These are phyloP conservation scores for Penicillium digitatum DNA, from an alignment of 2,329 filamentous ascomycete genomes.

Conservation along the genomic window DNA sequence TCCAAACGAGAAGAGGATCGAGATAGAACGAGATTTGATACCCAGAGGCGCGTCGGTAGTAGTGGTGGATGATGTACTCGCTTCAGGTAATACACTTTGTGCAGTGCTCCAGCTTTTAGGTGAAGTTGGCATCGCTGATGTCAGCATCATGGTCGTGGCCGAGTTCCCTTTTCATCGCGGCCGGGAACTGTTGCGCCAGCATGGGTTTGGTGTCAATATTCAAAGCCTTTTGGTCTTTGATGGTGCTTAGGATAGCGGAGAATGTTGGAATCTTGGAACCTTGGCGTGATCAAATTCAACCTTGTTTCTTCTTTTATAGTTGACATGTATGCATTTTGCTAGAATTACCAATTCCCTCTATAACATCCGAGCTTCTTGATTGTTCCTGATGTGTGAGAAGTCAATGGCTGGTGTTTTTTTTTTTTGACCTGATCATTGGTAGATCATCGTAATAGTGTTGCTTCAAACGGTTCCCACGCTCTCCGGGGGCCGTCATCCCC, in stretches of 20 bases:
- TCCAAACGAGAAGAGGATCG: slow-evolving; percentile 41
- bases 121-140: slow-evolving; percentile 43
- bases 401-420: too few species aligned
- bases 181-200: slow-evolving; percentile 44
- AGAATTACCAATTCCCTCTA: background rate
- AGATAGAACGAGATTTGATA: slow-evolving; percentile 49
- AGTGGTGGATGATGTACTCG: slow-evolving; percentile 60
- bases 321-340: background rate
- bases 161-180: slow-evolving; percentile 57
- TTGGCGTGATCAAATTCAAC: background rate
- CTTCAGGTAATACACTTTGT: slow-evolving; percentile 54
- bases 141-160: slow-evolving; percentile 53
- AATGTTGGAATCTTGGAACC: background rate
- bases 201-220: slow-evolving; percentile 27
- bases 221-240: background rate
- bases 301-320: background rate
- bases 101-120: slow-evolving; percentile 50
- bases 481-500: background rate
- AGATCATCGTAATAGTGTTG: background rate
- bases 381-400: too few species aligned
- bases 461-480: background rate
- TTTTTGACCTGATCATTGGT: too few species aligned
- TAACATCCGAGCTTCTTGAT: background rate
- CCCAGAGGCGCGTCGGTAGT: slow-evolving; percentile 44
- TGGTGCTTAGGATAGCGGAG: background rate